Conservation (phyloP, 768 basidiomycete genomes). For the Nevesoporus exiguus region DNA sequence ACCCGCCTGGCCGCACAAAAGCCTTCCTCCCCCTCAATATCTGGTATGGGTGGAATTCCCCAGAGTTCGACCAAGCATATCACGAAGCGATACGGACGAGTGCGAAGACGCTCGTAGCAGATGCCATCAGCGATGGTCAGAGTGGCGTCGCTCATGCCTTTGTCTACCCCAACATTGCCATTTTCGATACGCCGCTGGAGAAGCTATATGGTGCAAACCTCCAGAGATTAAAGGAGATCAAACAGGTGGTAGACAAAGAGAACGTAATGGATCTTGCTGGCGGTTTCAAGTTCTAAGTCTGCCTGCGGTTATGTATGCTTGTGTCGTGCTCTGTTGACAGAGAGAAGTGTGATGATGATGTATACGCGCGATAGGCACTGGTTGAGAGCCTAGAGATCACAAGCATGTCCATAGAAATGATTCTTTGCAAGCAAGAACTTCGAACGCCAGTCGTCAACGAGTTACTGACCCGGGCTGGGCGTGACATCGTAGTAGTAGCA, state of each 20-base stretch:
- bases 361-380: too few species aligned
- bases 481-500: too few species aligned
- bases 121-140: slow-evolving; percentile 30
- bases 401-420: too few species aligned
- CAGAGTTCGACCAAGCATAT: slow-evolving; percentile 12
- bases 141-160: slow-evolving; percentile 27
- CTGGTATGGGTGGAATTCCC: slow-evolving; percentile 28
- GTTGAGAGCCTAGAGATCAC: too few species aligned
- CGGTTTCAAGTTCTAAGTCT: slow-evolving; percentile 43
- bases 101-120: slow-evolving; percentile 33
- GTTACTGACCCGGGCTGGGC: too few species aligned
- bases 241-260: slow-evolving; percentile 42
- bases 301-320: background rate
- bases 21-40: slow-evolving; percentile 43
- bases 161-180: slow-evolving; percentile 56
- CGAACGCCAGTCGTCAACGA: too few species aligned
- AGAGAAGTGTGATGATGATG: too few species aligned
- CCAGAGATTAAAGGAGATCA: slow-evolving; percentile 36
- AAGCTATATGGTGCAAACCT: slow-evolving; percentile 46
- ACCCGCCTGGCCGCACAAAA: slow-evolving; percentile 38
- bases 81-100: slow-evolving; percentile 38
- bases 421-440: too few species aligned
- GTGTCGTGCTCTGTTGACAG: too few species aligned
- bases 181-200: slow-evolving; percentile 45
- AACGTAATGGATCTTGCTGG: slow-evolving; percentile 62